These are phyloP conservation scores for Carnegiea gigantea DNA, from an alignment of 179 eudicot genomes.

Conservation along the genomic window DNA sequence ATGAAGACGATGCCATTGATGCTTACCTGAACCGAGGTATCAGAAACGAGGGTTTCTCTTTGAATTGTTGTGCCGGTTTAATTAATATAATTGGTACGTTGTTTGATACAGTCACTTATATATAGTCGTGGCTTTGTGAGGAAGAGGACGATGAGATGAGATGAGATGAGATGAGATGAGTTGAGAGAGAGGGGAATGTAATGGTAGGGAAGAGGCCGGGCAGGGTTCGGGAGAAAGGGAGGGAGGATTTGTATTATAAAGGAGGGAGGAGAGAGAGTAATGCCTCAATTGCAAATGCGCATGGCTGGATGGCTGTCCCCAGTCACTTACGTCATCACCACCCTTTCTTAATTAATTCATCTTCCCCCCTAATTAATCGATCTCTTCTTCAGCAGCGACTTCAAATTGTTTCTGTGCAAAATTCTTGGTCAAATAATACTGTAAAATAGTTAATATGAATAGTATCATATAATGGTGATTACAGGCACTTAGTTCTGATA, in stretches of 20 bases:
- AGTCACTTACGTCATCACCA: not conserved
- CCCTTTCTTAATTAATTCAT: not conserved
- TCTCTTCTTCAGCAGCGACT: too few relatives aligned
- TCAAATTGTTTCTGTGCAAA: too few relatives aligned
- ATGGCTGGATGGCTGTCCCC: conserved; percentile 9
- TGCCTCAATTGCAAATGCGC: not conserved
- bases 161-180: not conserved
- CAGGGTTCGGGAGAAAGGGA: conserved; percentile 1
- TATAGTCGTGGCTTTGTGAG: too few relatives aligned
- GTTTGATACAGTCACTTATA: too few relatives aligned
- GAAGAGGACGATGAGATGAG: not conserved
- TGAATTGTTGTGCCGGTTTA: not conserved
- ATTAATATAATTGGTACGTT: too few relatives aligned
- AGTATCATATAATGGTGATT: too few relatives aligned
- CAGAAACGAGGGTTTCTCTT: not conserved
- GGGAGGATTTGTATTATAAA: not conserved
- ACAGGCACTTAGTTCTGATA: too few relatives aligned
- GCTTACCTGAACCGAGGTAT: too few relatives aligned
- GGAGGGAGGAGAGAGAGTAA: not conserved
- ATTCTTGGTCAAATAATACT: too few relatives aligned
- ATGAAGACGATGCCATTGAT: too few relatives aligned
- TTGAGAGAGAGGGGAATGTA: not conserved
- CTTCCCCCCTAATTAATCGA: too few relatives aligned
- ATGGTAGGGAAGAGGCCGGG: not conserved
- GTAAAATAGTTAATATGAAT: too few relatives aligned